phyloP scores from a whole-genome alignment of 345 rosid species.

The Eucalyptus sp. region DNA sequence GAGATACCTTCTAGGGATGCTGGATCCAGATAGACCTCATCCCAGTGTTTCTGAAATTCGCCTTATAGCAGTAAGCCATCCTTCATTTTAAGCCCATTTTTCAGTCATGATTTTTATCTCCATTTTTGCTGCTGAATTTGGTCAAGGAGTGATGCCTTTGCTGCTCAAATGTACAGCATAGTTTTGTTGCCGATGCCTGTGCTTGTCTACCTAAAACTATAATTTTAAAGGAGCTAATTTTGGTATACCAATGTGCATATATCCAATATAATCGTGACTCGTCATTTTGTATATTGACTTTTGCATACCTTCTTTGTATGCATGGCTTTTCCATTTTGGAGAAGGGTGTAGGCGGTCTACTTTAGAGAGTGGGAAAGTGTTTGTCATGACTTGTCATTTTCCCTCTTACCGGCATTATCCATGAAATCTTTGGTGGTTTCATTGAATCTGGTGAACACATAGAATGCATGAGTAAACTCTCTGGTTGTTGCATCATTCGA shows the following conservation, averaged over 20 bases:
- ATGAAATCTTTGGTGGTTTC: neutral
- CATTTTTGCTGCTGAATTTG: neutral
- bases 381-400: neutral
- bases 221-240: neutral
- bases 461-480: neutral
- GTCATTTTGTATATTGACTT: neutral
- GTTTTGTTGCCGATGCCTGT: neutral
- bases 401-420: neutral
- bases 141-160: neutral
- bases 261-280: neutral
- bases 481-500: neutral
- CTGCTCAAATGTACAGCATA: neutral
- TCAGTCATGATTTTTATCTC: neutral
- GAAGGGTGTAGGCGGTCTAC: neutral
- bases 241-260: neutral
- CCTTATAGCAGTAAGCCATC: constrained; percentile 41
- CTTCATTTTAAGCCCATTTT: neutral
- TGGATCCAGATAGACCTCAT: constrained; percentile 67
- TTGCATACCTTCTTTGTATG: neutral
- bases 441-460: neutral
- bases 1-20: constrained; percentile 47
- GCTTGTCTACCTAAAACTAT: neutral
- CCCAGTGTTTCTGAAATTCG: constrained; percentile 51
- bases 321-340: neutral
- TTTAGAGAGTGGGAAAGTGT: neutral